phyloP scores from a whole-genome alignment of 2,329 filamentous ascomycete genomes.

The Colletotrichum graminicola region DNA sequence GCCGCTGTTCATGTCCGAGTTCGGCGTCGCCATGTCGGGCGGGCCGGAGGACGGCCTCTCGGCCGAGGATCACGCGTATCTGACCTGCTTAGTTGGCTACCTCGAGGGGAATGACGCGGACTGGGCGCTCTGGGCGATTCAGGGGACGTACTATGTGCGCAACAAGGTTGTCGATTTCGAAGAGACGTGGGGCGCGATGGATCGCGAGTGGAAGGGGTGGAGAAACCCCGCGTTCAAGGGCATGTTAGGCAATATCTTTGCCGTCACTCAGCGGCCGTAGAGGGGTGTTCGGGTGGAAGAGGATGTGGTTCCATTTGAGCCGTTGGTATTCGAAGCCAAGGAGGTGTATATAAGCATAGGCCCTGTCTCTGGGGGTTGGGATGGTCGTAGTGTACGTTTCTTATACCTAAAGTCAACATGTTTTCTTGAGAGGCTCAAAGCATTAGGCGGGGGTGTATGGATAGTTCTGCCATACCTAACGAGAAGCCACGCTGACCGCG shows the following conservation, averaged over 20 bases:
- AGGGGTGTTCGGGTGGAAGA: neutral
- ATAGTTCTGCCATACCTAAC: neutral
- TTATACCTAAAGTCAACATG: too few species aligned
- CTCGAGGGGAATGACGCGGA: slow-evolving; percentile 69
- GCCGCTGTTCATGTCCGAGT: slow-evolving; percentile 70
- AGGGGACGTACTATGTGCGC: slow-evolving; percentile 71
- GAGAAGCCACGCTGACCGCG: neutral
- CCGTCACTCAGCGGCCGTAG: slow-evolving; percentile 53
- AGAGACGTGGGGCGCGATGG: slow-evolving; percentile 65
- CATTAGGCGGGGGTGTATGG: neutral
- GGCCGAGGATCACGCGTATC: slow-evolving; percentile 60
- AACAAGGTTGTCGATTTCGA: slow-evolving; percentile 62
- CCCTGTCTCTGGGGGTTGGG: neutral
- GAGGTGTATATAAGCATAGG: neutral
- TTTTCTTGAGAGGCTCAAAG: too few species aligned
- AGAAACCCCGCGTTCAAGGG: slow-evolving; percentile 53
- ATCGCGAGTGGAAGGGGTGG: slow-evolving; percentile 56
- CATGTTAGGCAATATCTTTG: slow-evolving; percentile 55
- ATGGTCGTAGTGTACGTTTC: neutral
- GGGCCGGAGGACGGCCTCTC: slow-evolving; percentile 56
- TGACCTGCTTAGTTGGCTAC: slow-evolving; percentile 65
- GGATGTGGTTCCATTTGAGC: neutral
- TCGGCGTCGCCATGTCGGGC: slow-evolving; percentile 65
- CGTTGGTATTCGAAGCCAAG: neutral
- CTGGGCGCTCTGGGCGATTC: slow-evolving; percentile 70